Conservation (phyloP, 129 eudicot species). For the Helianthus tuberosus region DNA sequence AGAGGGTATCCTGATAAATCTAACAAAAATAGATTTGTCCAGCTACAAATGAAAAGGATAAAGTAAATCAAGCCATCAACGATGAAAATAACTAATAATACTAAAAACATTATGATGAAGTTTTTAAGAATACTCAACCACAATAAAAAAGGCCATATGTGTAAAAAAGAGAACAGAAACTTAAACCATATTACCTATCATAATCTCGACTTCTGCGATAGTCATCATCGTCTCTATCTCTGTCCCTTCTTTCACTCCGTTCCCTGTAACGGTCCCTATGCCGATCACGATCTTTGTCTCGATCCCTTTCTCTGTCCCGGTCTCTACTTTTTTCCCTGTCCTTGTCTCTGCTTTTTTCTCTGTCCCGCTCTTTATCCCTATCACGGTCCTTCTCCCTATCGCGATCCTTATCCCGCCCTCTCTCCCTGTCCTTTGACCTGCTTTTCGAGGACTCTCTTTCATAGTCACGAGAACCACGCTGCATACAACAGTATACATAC, state of each 20-base stretch:
- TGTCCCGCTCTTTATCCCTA: constrained; percentile 22
- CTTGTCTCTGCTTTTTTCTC: constrained; percentile 9
- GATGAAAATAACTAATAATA: not conserved
- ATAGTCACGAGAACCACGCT: constrained; percentile 61
- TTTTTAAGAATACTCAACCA: not conserved
- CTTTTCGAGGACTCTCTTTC: constrained; percentile 78
- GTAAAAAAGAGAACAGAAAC: not conserved
- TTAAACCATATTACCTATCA: constrained; percentile 57
- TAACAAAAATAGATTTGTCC: not conserved
- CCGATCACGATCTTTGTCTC: constrained; percentile 67
- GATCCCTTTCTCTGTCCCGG: constrained; percentile 44
- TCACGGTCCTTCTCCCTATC: constrained; percentile 58
- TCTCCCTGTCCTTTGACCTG: constrained; percentile 74
- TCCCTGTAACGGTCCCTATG: constrained; percentile 74
- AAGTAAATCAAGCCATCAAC: constrained; percentile 10
- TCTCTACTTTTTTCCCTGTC: constrained; percentile 47
- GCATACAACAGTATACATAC: constrained; percentile 23
- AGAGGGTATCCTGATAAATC: not conserved
- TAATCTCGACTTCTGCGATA: constrained; percentile 61
- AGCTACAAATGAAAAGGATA: not conserved
- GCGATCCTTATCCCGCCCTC: constrained; percentile 46
- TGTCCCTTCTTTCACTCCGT: constrained; percentile 72
- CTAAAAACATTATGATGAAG: not conserved
- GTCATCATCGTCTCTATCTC: constrained; percentile 87
- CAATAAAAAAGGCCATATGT: not conserved